Conservation (phyloP, 768 basidiomycete species). For the Suillus decipiens region DNA sequence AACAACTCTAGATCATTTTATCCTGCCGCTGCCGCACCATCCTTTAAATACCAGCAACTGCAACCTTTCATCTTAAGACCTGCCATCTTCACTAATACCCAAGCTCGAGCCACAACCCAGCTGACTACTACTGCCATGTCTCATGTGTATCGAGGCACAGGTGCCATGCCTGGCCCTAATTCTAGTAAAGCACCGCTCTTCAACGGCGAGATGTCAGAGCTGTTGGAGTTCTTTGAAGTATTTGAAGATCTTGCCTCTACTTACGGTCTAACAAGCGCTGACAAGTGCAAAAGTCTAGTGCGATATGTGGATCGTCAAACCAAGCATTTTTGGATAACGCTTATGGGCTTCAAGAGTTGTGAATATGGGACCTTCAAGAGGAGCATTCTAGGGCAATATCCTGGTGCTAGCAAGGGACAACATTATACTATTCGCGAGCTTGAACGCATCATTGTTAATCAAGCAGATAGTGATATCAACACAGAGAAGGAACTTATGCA, state of each 20-base stretch:
- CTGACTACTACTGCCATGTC: too few relatives aligned
- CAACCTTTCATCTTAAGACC: too few relatives aligned
- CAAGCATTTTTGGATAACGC: conserved; percentile 10
- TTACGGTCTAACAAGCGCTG: neutral
- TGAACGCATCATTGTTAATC: neutral
- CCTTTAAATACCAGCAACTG: too few relatives aligned
- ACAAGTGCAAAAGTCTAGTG: conserved; percentile 7
- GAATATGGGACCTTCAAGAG: conserved; percentile 8
- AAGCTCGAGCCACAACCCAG: too few relatives aligned
- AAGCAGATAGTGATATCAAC: conserved; percentile 7
- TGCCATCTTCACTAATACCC: too few relatives aligned
- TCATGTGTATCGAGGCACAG: neutral
- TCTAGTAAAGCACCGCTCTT: neutral
- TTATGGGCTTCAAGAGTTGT: conserved; percentile 1
- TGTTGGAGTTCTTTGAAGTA: conserved; percentile 11
- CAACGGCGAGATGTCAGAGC: conserved; percentile 9
- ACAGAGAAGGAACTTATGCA: conserved; percentile 1
- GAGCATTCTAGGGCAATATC: conserved; percentile 1
- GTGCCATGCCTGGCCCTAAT: neutral
- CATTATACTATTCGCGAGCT: conserved; percentile 3
- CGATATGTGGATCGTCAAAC: neutral
- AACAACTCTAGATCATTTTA: too few relatives aligned
- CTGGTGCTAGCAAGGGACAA: conserved; percentile 8
- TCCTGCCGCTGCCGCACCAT: too few relatives aligned
- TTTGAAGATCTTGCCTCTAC: conserved; percentile 13